Base-by-base conservation (phyloP, 139 green algal species). In the Gonium pectorale region DNA sequence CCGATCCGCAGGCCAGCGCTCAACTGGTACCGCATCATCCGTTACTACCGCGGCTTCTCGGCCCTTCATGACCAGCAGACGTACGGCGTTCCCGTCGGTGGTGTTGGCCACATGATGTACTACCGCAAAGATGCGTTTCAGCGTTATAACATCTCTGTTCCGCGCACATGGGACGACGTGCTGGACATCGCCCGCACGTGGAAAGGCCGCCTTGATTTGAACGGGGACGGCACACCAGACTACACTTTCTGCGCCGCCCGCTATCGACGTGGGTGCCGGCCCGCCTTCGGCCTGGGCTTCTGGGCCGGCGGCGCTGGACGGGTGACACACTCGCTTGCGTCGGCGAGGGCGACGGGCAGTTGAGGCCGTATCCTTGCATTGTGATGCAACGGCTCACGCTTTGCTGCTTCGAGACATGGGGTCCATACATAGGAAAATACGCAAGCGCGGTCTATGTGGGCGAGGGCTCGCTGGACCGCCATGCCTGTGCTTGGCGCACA, bases 61-160 rank as follows among this genome's bases (percentile, higher is more conserved):
- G 77, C 62, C 2, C 29, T 68, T 0, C n/a, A 83, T 17, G 13
- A 46, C 13, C 13, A 44, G n/a, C 6, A 35, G 5, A 67, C 52
- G 6, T 86, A 69, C 31, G 80, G 63, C n/a, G 41, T 79, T 24
- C 67, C 66, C 7, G 19, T 86, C 13, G 40, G 67, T 5, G 80
- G 80, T 2, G 41, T 24, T 2, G 38, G 37, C n/a, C 37, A 21
- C 5, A 41, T 70, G 11, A 49, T 74, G 6, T 71, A 43, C 6
- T 86, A 86, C 69, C 38, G 80, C 9, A 9, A 9, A 19, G 80
- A 86, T 33, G 38, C 74, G 5, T 80, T 86, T 56, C 41, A 73
- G 7, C 52, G 26, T 21, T 4, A 31, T 9, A 31, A 51, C 59
- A 43, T 71, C 29, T n/a, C 17, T 21, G 43, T 86, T 26, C 67